Conservation (phyloP, 805 yeast genomes). For the Ascoidea rubescens region DNA sequence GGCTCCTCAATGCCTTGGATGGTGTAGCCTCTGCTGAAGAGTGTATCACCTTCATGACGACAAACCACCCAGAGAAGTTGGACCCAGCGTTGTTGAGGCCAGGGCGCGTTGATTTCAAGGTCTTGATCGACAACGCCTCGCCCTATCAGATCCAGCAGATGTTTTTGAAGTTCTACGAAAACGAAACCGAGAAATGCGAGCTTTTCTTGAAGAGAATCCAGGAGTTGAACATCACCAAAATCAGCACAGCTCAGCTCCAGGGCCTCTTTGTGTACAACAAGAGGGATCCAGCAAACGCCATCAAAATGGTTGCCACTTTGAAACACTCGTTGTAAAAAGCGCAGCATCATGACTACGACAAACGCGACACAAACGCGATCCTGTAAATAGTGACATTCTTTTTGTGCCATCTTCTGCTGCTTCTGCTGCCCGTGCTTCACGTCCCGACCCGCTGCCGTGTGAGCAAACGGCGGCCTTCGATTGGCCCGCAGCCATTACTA, state of each 20-base stretch:
- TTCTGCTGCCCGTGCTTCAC: too few species aligned
- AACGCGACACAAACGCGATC: too few species aligned
- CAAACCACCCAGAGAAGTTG: constrained; percentile 88
- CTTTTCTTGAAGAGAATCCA: constrained; percentile 29
- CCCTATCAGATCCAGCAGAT: constrained; percentile 63
- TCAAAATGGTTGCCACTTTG: constrained; percentile 38
- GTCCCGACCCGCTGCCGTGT: too few species aligned
- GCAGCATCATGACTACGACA: too few species aligned
- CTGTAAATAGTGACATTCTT: too few species aligned
- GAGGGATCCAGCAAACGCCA: constrained; percentile 63
- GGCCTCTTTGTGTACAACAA: constrained; percentile 91
- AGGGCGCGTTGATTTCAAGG: constrained; percentile 83
- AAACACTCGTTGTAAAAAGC: constrained; percentile 3
- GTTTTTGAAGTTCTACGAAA: constrained; percentile 80
- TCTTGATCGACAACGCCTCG: constrained; percentile 76
- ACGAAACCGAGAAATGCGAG: constrained; percentile 38
- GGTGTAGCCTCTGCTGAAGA: constrained; percentile 98
- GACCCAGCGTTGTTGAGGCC: constrained; percentile 93
- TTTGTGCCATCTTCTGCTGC: too few species aligned
- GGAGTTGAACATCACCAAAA: constrained; percentile 31
- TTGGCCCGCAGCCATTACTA: too few species aligned
- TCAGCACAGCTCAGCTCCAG: constrained; percentile 90
- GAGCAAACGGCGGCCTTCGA: too few species aligned
- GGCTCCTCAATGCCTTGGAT: constrained; percentile 83
- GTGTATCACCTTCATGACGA: constrained; percentile 93